phyloP scores from a whole-genome alignment of 1,284 basidiomycete genomes.

The Puccinia polysora region DNA sequence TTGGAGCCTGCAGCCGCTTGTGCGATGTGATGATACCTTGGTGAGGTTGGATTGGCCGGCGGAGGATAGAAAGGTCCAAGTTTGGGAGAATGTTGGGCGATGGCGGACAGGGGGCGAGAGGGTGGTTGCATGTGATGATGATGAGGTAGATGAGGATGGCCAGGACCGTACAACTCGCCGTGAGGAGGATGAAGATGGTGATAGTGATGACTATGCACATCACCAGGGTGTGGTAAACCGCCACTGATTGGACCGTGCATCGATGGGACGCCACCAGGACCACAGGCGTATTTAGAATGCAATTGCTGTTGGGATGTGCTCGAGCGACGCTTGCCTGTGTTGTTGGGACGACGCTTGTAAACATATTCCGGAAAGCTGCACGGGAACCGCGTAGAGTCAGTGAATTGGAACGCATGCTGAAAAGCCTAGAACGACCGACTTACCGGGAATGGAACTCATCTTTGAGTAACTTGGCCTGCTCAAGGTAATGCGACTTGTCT shows the following conservation, averaged over 20 bases:
- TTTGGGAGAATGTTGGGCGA: conserved; percentile 20
- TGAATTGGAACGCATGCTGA: background rate
- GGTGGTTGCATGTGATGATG: conserved; percentile 20
- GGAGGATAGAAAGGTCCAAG: conserved; percentile 10
- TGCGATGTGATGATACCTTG: conserved; percentile 33
- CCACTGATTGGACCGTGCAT: conserved; percentile 3
- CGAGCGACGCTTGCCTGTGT: conserved; percentile 41
- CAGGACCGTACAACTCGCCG: conserved; percentile 13
- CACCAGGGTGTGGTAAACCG: conserved; percentile 20
- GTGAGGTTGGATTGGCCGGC: conserved; percentile 22
- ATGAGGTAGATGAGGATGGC: conserved; percentile 31
- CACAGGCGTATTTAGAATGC: conserved; percentile 22
- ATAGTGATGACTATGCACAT: conserved; percentile 29
- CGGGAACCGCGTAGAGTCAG: background rate
- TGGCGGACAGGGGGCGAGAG: conserved; percentile 17
- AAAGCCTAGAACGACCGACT: background rate
- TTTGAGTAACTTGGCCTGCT: conserved; percentile 39
- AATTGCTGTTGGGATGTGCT: conserved; percentile 28
- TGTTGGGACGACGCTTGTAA: conserved; percentile 42
- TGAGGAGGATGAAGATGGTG: conserved; percentile 32
- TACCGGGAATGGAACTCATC: conserved; percentile 38
- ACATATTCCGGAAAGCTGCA: conserved; percentile 40
- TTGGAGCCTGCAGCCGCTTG: background rate
- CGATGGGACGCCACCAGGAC: background rate
- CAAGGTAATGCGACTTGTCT: conserved; percentile 39